Conservation (phyloP, 2,329 filamentous ascomycete species). For the Colletotrichum melonis region DNA sequence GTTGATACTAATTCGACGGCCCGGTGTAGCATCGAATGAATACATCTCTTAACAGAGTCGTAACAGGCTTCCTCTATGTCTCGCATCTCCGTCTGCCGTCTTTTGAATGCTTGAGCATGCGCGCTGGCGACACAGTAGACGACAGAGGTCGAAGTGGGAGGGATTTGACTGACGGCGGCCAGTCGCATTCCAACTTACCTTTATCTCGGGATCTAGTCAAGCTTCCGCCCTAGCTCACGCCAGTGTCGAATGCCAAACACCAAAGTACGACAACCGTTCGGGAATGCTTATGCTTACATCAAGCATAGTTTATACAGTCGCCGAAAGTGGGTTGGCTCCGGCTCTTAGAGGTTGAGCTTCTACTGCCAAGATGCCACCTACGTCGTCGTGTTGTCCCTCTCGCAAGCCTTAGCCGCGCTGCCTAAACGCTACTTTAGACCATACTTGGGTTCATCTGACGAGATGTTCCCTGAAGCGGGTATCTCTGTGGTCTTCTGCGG, state of each 20-base stretch:
- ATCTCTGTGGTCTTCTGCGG: background rate
- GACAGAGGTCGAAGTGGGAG: too few relatives aligned
- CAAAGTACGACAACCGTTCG: background rate
- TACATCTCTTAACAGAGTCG: too few relatives aligned
- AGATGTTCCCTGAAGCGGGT: background rate
- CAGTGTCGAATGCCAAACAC: background rate
- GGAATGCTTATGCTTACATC: background rate
- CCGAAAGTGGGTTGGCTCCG: background rate
- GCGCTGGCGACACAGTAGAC: too few relatives aligned
- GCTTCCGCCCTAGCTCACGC: background rate
- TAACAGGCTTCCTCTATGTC: too few relatives aligned
- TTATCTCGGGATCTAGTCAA: background rate
- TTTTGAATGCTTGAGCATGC: too few relatives aligned
- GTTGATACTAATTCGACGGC: background rate
- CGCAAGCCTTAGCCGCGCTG: background rate
- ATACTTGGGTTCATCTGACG: background rate
- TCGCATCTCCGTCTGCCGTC: too few relatives aligned
- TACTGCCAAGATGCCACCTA: background rate
- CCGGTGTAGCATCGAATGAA: background rate
- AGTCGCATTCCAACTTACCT: background rate
- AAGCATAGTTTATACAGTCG: background rate
- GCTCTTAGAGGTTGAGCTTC: background rate
- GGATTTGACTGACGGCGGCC: background rate
- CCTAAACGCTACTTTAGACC: background rate
- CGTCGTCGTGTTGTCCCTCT: background rate